phyloP scores from a whole-genome alignment of 805 yeast genomes.

The Saccharomycopsis sp. region DNA sequence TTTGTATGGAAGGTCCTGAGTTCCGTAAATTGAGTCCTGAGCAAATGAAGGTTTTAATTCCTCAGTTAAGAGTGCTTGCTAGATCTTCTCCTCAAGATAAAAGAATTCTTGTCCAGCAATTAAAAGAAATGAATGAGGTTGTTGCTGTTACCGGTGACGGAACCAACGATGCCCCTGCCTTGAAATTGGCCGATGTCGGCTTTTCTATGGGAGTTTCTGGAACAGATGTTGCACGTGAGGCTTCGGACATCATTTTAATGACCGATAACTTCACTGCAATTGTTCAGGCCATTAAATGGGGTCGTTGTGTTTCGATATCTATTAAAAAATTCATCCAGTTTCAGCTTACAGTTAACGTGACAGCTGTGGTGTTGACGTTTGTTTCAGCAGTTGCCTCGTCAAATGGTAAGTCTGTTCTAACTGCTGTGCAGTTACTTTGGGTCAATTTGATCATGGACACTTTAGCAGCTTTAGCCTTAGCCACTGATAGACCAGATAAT shows the following conservation, averaged over 20 bases:
- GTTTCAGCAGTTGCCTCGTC: slow-evolving; percentile 84
- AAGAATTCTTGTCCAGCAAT: slow-evolving; percentile 72
- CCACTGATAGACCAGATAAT: slow-evolving; percentile 93
- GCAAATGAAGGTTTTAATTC: slow-evolving; percentile 58
- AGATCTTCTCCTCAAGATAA: slow-evolving; percentile 96
- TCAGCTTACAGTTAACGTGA: slow-evolving; percentile 91
- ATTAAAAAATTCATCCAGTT: slow-evolving; percentile 95
- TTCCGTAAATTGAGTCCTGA: slow-evolving; percentile 61
- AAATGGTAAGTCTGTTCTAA: slow-evolving; percentile 77
- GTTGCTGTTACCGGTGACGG: slow-evolving; percentile 99
- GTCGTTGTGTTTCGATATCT: slow-evolving; percentile 90
- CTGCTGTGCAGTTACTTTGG: slow-evolving; percentile 97
- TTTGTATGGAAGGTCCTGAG: slow-evolving; percentile 89
- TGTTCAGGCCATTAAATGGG: slow-evolving; percentile 97
- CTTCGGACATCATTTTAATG: slow-evolving; percentile 87
- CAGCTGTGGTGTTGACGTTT: slow-evolving; percentile 93
- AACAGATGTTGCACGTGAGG: slow-evolving; percentile 98
- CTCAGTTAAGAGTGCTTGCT: slow-evolving; percentile 76
- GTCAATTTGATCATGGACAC: slow-evolving; percentile 98
- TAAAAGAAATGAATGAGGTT: slow-evolving; percentile 77
- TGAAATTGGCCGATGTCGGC: slow-evolving; percentile 95
- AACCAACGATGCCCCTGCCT: slow-evolving; percentile 97
- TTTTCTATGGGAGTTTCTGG: slow-evolving; percentile 99
- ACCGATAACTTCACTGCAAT: slow-evolving; percentile 92
- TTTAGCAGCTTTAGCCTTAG: slow-evolving; percentile 92